These are phyloP conservation scores for Setaria italica DNA, from an alignment of 202 grass and related monocot species.

Conservation along the genomic window DNA sequence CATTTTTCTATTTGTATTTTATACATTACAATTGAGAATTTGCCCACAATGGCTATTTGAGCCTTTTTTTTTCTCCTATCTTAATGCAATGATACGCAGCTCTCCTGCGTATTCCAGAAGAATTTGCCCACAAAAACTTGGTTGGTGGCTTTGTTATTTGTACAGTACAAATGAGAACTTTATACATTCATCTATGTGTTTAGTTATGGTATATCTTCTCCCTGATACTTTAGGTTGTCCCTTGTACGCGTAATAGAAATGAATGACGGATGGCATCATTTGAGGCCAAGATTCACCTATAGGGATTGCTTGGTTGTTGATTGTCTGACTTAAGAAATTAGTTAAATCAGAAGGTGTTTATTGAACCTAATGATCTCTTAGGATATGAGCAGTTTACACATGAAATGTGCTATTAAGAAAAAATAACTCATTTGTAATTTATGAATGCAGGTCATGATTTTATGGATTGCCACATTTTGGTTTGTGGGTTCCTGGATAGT, in stretches of 20 bases:
- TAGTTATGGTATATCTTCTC: not conserved
- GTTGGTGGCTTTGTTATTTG: not conserved
- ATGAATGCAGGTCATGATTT: constrained; percentile 82
- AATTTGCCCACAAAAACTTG: not conserved
- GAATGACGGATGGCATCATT: not conserved
- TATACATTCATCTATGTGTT: not conserved
- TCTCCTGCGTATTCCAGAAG: too few relatives aligned
- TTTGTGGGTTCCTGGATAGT: constrained; percentile 99
- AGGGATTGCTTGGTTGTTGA: constrained; percentile 17
- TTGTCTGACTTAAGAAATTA: not conserved
- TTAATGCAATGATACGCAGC: too few relatives aligned
- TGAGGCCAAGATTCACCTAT: not conserved
- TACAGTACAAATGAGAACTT: not conserved
- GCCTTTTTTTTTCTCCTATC: too few relatives aligned
- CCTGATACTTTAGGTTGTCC: not conserved
- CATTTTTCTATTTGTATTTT: not conserved
- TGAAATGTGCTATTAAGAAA: constrained; percentile 12
- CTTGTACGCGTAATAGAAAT: not conserved
- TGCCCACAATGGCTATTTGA: too few relatives aligned
- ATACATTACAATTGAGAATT: not conserved
- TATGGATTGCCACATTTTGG: constrained; percentile 96
- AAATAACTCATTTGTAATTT: constrained; percentile 27
- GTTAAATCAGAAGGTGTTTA: not conserved
- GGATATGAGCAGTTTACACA: constrained; percentile 20
- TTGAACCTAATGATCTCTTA: constrained; percentile 3